Evolutionary conservation across 225 moss, liverwort and hornwort genomes (phyloP).

Genomic region (Marchantia polymorpha): DNA sequence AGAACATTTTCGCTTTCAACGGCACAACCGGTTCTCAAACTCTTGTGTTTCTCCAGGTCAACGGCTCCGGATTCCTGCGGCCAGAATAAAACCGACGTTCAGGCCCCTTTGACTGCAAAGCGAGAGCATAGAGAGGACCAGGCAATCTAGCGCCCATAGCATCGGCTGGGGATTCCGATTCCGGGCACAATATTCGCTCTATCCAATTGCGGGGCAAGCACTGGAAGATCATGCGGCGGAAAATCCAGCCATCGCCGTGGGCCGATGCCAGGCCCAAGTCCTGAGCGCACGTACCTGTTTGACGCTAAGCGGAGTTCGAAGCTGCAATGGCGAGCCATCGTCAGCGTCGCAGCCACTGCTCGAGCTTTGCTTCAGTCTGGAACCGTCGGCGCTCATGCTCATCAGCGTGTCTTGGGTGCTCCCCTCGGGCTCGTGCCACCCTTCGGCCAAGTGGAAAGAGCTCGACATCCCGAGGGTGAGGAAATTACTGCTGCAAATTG

Average conservation of each 20-base stretch:
- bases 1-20: conserved; percentile 14
- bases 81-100: conserved; percentile 12
- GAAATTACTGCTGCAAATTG: conserved; percentile 39
- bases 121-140: background rate
- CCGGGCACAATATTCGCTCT: background rate
- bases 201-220: background rate
- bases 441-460: conserved; percentile 26
- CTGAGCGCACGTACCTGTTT: conserved; percentile 26
- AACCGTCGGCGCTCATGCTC: conserved; percentile 24
- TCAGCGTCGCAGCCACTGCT: conserved; percentile 39
- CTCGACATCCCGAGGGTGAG: conserved; percentile 41
- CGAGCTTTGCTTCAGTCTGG: conserved; percentile 29
- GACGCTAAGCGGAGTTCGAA: conserved; percentile 20
- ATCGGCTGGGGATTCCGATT: background rate
- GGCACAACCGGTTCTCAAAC: conserved; percentile 20
- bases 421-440: conserved; percentile 35
- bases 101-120: conserved; percentile 15
- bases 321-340: conserved; percentile 26
- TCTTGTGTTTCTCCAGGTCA: conserved; percentile 33
- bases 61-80: conserved; percentile 35
- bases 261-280: background rate
- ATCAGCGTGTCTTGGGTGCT: conserved; percentile 40
- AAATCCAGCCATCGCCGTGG: background rate
- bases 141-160: background rate
- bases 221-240: background rate